Conservation (phyloP, 345 rosid genomes). For the Salix purpurea region DNA sequence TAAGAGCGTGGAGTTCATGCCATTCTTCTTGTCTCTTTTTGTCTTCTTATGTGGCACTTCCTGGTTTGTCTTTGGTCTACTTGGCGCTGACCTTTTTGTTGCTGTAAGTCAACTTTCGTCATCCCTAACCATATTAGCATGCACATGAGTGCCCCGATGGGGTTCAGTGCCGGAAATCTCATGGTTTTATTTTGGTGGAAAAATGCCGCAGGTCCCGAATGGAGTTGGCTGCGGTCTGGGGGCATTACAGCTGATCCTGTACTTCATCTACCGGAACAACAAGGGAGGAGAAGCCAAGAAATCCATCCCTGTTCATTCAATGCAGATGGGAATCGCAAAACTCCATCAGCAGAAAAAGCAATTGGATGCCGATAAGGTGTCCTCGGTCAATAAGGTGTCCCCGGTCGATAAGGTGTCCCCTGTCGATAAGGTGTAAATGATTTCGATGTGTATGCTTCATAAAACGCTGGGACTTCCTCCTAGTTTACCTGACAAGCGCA, state of each 20-base stretch:
- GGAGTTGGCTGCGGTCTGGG: conserved; percentile 87
- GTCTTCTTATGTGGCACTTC: conserved; percentile 94
- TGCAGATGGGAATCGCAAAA: conserved; percentile 38
- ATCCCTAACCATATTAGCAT: neutral
- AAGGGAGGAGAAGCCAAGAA: conserved; percentile 38
- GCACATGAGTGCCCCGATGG: neutral
- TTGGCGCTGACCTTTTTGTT: conserved; percentile 79
- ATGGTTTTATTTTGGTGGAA: neutral
- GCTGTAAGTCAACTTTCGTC: conserved; percentile 45
- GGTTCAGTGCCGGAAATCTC: neutral
- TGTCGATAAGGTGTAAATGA: conserved; percentile 13
- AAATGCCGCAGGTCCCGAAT: conserved; percentile 62
- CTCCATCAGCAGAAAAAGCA: conserved; percentile 25
- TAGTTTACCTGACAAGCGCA: neutral
- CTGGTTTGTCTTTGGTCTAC: conserved; percentile 83
- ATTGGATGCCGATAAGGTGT: conserved; percentile 17
- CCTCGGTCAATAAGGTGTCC: conserved; percentile 1
- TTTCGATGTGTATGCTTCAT: neutral
- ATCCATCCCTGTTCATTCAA: conserved; percentile 4
- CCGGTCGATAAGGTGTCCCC: conserved; percentile 9
- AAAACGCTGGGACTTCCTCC: neutral
- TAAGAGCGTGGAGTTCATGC: conserved; percentile 95
- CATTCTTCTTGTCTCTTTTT: conserved; percentile 86
- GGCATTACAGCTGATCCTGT: conserved; percentile 64
- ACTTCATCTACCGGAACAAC: conserved; percentile 63